Evolutionary conservation across 805 yeast species (phyloP).

Genomic region (Ogataea philodendri): DNA sequence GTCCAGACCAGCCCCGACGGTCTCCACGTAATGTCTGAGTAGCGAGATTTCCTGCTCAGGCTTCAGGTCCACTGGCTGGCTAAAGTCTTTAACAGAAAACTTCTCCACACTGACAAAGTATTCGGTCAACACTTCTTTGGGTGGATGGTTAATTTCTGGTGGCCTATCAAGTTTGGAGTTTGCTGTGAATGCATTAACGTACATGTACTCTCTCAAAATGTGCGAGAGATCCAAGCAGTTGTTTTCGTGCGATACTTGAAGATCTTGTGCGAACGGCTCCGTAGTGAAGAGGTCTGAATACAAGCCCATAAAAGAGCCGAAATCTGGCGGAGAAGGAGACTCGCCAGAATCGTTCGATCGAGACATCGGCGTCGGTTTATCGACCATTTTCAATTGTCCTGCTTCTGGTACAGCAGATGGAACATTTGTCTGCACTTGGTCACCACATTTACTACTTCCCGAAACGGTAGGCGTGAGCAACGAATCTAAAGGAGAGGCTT

Average conservation of each 20-base stretch:
- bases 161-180: conserved; percentile 11
- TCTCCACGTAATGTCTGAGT: conserved; percentile 35
- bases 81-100: conserved; percentile 15
- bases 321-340: conserved; percentile 9
- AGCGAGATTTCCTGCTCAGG: conserved; percentile 30
- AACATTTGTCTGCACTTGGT: too few relatives aligned
- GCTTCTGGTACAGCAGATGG: conserved; percentile 1
- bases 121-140: conserved; percentile 21
- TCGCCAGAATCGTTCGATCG: background rate
- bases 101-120: conserved; percentile 25
- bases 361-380: too few relatives aligned
- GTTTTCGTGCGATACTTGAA: conserved; percentile 8
- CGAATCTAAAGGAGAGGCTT: conserved; percentile 1
- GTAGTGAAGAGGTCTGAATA: conserved; percentile 17
- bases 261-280: conserved; percentile 15
- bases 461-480: conserved; percentile 1
- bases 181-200: conserved; percentile 33
- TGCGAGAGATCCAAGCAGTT: conserved; percentile 30
- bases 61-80: conserved; percentile 12
- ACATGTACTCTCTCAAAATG: conserved; percentile 40
- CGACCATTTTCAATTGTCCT: background rate
- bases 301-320: conserved; percentile 10
- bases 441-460: too few relatives aligned
- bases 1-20: conserved; percentile 41
- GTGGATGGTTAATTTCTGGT: conserved; percentile 15